Percentiles rank a stretch among this genome's conserved stretches.
These are phyloP conservation scores for Geranium brycei DNA, from an alignment of 345 rosid species.

Conservation along the genomic window DNA sequence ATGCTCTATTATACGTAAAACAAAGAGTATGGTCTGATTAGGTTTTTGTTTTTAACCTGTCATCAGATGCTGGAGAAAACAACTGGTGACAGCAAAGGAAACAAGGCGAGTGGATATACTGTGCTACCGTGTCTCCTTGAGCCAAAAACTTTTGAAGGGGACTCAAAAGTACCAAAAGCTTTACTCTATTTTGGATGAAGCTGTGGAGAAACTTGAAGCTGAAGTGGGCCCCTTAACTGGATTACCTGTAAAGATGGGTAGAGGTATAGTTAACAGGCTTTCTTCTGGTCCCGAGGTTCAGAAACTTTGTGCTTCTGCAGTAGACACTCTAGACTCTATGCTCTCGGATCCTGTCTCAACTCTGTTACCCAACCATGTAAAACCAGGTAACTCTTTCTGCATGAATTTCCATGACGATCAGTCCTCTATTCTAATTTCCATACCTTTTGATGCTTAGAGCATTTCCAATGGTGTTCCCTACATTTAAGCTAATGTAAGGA, in stretches of 20 bases:
- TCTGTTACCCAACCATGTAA: conserved; percentile 13
- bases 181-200: conserved; percentile 50
- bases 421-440: not conserved
- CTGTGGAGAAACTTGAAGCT: conserved; percentile 63
- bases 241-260: conserved; percentile 68
- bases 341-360: conserved; percentile 16
- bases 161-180: conserved; percentile 40
- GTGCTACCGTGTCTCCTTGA: conserved; percentile 68
- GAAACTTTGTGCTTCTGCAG: conserved; percentile 51
- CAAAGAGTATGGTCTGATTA: not conserved
- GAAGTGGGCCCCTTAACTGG: conserved; percentile 84
- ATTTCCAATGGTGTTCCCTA: no score
- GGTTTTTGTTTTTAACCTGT: conserved; percentile 4
- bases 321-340: conserved; percentile 50
- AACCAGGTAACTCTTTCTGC: conserved; percentile 28
- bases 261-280: conserved; percentile 84
- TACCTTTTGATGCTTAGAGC: no score
- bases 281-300: conserved; percentile 66
- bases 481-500: no score
- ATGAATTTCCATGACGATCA: not conserved
- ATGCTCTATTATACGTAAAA: not conserved
- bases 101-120: conserved; percentile 79
- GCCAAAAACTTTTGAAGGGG: conserved; percentile 59
- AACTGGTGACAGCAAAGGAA: conserved; percentile 55
- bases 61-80: conserved; percentile 86